A percentile compares a stretch with the other conserved stretches of the same genome.
phyloP scores from a whole-genome alignment of 192 early-diverging fungal species.

The Coemansia sp. region DNA sequence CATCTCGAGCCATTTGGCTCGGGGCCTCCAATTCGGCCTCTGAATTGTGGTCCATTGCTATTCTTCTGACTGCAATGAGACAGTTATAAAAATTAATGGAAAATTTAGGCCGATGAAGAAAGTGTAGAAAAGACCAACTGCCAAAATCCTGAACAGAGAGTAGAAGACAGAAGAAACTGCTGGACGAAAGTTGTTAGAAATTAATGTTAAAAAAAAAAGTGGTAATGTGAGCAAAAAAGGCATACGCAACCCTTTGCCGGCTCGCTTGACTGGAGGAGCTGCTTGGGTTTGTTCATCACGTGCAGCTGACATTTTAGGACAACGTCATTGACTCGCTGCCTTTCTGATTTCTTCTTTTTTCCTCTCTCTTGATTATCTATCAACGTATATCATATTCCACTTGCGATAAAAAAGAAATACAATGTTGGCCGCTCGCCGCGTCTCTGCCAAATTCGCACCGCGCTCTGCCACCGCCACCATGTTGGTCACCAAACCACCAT shows the following conservation, averaged over 20 bases:
- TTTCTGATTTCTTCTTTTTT: background rate
- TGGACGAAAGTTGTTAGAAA: conserved; percentile 1
- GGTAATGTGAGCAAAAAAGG: background rate
- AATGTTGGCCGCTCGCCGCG: conserved; percentile 5
- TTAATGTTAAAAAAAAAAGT: background rate
- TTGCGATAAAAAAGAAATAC: background rate
- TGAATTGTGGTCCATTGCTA: conserved; percentile 19
- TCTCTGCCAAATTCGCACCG: background rate
- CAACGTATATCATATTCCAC: background rate
- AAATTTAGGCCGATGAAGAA: background rate
- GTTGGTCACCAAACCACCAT: background rate
- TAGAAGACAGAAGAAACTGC: background rate
- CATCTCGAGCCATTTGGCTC: conserved; percentile 7
- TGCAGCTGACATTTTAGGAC: background rate
- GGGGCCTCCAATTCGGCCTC: conserved; percentile 16
- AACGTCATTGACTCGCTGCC: background rate
- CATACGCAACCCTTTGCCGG: background rate
- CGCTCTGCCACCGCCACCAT: background rate
- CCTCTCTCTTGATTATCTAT: background rate
- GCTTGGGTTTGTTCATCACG: background rate
- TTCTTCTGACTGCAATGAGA: background rate
- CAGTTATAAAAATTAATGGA: background rate
- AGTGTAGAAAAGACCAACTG: background rate
- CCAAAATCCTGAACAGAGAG: no score
- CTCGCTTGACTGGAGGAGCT: background rate